Conservation (phyloP, 768 basidiomycete genomes). For the Sarcodon sp. region DNA sequence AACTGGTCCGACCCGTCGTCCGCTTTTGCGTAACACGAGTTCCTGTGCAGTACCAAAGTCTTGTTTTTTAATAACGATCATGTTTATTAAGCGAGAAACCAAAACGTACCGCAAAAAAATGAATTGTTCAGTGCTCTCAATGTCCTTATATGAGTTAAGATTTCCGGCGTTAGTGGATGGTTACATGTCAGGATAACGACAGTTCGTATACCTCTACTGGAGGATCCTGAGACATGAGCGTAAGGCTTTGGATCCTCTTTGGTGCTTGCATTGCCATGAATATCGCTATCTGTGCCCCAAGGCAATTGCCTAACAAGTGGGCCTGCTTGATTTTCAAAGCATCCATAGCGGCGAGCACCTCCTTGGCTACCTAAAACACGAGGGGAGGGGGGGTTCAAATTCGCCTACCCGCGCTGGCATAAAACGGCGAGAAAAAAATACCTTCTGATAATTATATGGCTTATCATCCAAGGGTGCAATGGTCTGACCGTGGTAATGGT, state of each 20-base stretch:
- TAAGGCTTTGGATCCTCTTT: neutral
- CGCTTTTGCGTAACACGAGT: neutral
- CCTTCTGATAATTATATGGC: neutral
- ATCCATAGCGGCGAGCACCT: neutral
- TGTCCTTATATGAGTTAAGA: neutral
- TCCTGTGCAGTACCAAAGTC: neutral
- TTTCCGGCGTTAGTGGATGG: too few species aligned
- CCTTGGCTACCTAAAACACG: neutral
- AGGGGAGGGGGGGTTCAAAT: neutral
- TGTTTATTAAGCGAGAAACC: too few species aligned
- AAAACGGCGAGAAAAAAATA: neutral
- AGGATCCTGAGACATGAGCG: neutral
- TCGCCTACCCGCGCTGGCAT: neutral
- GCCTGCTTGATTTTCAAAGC: neutral
- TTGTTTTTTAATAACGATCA: too few species aligned
- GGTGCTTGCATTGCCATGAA: neutral
- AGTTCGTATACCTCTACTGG: neutral
- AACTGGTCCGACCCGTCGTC: neutral
- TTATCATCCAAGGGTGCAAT: neutral
- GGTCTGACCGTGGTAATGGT: neutral
- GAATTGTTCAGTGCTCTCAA: neutral
- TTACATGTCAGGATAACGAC: too few species aligned
- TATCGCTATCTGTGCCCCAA: neutral
- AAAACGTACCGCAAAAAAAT: neutral
- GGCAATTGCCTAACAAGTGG: neutral